Base-by-base conservation (phyloP, 306 rosid genomes). In the Glycine tomentella region DNA sequence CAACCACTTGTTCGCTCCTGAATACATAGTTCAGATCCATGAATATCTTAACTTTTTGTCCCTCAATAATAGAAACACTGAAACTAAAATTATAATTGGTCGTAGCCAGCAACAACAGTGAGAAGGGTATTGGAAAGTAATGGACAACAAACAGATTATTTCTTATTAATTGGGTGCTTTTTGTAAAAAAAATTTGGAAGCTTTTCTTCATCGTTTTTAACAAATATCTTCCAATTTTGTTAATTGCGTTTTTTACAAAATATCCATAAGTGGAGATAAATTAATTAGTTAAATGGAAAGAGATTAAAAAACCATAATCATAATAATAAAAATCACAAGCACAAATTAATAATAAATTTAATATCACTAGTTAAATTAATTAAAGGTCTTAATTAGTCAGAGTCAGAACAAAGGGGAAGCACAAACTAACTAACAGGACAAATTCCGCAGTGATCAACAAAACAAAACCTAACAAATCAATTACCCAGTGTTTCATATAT, bases 1-100 rank as follows among this genome's bases (percentile, higher is more conserved):
- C 87, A 69, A 42, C 86, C 90, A 68, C 90, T 88, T 17, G 59
- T 58, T 80, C 36, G 89, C 69, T 80, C 93, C 99, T 95, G 92
- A 73, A 87, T 62, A 85, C 15, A 63, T n/a, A 12, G 53, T 74
- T 77, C 42, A 38, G 78, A 80, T 80, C 69, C 63, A 70, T 78
- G 44, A 82, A 81, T 57, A 72, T 72, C 40, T 56, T 33, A 16
- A 57, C 16, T 20, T 69, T 42, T 52, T 16, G 15, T 70, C 59
- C 79, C 82, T 70, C 49, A 17, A 72, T 3, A 34, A 53, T 70
- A 63, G 59, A 65, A 59, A 76, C 7, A 58, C 53, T 7, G 75
- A 58, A 16, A 57, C 67, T 63, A 40, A 69, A 87, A 55, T 9
- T 61, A 70, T 55, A 78, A 59, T 40, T 20, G 14, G 15, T 74